Conservation (phyloP, 2,329 filamentous ascomycete genomes). For the Monilinia aucupariae region DNA sequence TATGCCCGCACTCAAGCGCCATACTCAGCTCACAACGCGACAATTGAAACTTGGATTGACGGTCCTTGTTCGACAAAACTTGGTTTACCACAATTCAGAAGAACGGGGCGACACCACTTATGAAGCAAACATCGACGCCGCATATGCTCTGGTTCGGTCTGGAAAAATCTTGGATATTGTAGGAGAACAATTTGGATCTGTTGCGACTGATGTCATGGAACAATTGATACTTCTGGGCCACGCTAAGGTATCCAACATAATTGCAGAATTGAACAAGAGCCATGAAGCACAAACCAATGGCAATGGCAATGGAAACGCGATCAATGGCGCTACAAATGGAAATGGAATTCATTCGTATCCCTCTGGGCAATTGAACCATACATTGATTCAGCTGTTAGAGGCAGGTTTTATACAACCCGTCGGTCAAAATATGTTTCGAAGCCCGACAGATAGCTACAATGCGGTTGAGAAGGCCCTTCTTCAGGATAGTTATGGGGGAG, state of each 20-base stretch:
- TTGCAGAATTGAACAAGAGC: conserved; percentile 50
- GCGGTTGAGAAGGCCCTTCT: conserved; percentile 60
- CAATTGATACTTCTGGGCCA: conserved; percentile 73
- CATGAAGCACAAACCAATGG: conserved; percentile 31
- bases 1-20: conserved; percentile 61
- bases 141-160: conserved; percentile 75
- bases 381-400: conserved; percentile 49
- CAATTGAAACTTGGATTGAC: conserved; percentile 77
- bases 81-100: conserved; percentile 63
- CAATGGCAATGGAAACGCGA: conserved; percentile 31
- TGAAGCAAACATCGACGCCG: conserved; percentile 72
- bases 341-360: conserved; percentile 16
- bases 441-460: conserved; percentile 53
- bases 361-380: conserved; percentile 39
- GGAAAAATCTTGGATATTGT: conserved; percentile 77
- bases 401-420: conserved; percentile 65
- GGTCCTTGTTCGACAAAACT: conserved; percentile 81
- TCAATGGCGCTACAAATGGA: conserved; percentile 24
- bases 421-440: conserved; percentile 50
- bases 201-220: conserved; percentile 68
- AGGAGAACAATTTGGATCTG: conserved; percentile 66
- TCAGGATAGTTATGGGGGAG: conserved; percentile 47
- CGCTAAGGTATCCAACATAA: conserved; percentile 64
- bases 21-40: conserved; percentile 66
- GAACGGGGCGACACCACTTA: conserved; percentile 63